phyloP scores from a whole-genome alignment of 2,329 filamentous ascomycete genomes.

The Zopfia rhizophila region DNA sequence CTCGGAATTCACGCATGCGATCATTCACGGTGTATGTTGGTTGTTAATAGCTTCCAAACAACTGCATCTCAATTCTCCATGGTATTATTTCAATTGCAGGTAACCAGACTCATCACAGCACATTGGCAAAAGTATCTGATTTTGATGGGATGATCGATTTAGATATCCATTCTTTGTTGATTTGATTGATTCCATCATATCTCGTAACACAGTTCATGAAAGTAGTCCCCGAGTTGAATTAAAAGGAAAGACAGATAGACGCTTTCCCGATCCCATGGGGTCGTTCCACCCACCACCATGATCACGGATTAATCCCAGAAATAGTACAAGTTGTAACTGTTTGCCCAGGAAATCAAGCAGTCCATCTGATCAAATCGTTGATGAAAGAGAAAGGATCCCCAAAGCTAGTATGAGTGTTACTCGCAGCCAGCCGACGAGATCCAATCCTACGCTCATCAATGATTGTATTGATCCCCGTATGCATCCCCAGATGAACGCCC shows the following conservation, averaged over 20 bases:
- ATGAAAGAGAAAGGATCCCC: conserved; percentile 10
- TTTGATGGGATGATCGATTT: too few species aligned
- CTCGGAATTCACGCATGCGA: too few species aligned
- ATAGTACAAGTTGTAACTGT: conserved; percentile 38
- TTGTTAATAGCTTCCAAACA: too few species aligned
- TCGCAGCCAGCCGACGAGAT: conserved; percentile 22
- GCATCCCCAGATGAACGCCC: conserved; percentile 19
- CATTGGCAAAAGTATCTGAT: too few species aligned
- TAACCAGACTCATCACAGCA: too few species aligned
- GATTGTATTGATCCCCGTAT: conserved; percentile 9
- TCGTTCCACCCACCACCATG: conserved; percentile 27
- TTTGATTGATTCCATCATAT: conserved; percentile 7
- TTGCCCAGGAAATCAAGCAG: conserved; percentile 22
- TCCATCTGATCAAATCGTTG: conserved; percentile 20
- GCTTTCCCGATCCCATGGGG: conserved; percentile 22
- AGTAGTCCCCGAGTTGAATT: neutral
- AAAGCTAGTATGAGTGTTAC: conserved; percentile 39
- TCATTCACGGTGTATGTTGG: too few species aligned
- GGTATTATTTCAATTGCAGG: too few species aligned
- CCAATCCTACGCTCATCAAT: conserved; percentile 27
- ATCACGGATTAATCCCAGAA: conserved; percentile 20
- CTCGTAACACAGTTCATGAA: conserved; percentile 7
- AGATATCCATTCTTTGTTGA: conserved; percentile 11
- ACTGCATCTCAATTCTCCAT: too few species aligned
- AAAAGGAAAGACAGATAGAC: conserved; percentile 19